Percentiles rank a stretch among this genome's conserved stretches.
Conservation (phyloP, 2,329 filamentous ascomycete genomes). For the Trichoderma guizhouense region DNA sequence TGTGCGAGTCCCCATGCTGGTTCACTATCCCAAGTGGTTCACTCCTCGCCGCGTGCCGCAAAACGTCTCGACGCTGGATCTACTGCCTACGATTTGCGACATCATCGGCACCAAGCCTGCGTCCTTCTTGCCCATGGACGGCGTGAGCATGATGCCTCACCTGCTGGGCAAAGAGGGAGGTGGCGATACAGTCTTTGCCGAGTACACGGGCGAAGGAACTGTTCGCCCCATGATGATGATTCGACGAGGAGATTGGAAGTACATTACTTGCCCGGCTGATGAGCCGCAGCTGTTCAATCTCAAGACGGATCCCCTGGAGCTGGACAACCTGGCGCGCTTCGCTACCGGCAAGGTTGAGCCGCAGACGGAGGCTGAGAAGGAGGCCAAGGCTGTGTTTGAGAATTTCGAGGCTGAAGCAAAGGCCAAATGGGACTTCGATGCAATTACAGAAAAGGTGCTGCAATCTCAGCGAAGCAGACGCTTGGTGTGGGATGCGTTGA, state of each 20-base stretch:
- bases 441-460: conserved; percentile 72
- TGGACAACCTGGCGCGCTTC: conserved; percentile 65
- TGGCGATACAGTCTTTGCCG: conserved; percentile 87
- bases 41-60: conserved; percentile 70
- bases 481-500: conserved; percentile 76
- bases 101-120: conserved; percentile 70
- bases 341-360: conserved; percentile 33
- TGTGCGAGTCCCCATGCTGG: conserved; percentile 80
- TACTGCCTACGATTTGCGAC: conserved; percentile 84
- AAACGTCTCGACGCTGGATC: conserved; percentile 88
- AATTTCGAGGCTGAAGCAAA: conserved; percentile 72
- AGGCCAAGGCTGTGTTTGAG: conserved; percentile 50
- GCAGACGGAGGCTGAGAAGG: conserved; percentile 43
- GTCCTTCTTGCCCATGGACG: conserved; percentile 77
- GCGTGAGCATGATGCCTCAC: conserved; percentile 76
- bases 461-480: conserved; percentile 74
- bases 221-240: conserved; percentile 93
- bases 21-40: conserved; percentile 76
- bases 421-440: conserved; percentile 75
- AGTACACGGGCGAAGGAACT: conserved; percentile 93
- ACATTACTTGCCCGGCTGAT: conserved; percentile 80
- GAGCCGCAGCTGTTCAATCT: conserved; percentile 83
- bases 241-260: conserved; percentile 84
- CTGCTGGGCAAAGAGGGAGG: conserved; percentile 62
- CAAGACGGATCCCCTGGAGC: conserved; percentile 68